Evolutionary conservation across 2,329 filamentous ascomycete genomes (phyloP), one percentile per base, ranked within the genome.

Genomic region (Alternaria arborescens): DNA sequence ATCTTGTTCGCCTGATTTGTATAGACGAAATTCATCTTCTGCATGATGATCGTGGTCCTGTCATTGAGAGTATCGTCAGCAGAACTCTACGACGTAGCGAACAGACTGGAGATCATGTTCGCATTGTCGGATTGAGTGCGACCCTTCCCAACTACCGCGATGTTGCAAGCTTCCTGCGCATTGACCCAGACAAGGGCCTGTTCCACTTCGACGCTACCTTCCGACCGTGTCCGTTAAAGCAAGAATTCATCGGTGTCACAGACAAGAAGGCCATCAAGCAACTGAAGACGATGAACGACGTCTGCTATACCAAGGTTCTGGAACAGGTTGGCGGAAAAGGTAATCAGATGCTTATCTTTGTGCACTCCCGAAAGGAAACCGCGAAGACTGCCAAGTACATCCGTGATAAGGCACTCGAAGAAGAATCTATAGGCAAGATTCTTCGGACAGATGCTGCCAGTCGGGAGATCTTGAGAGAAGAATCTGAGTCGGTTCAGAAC

Each of bases 251-350:
- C 68, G 95, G 95, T 54, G 91, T 99, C 43, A 97, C 94, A 0
- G 95, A 99, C 70, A 96, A 95, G 82, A 98, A 98, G 78, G 92
- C 95, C 6, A 99, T 99, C 81, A 99, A 98, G 81, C 95, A 99
- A 78, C 84, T 99, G 55, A 97, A 98, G 85, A 96, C 92, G 1
- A 99, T 99, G 95, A 99, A 99, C 75, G 95, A 99, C 71, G 94
- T 99, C 55, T 97, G 93, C 59, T 99, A 99, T 79, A 96, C 90
- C 66, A 99, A 99, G 79, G 94, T 97, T 28, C 87, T 99, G 55
- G 95, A 99, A 79, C 94, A 98, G 75, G 94, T 97, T 30, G 95
- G 95, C 7, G 89, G 91, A 60, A 91, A 96, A 73, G 89, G 92
- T 65, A 97, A 99, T 72, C 95, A 99, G 79, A 97, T 99, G 94